A percentile compares a stretch with the other conserved stretches of the same genome.
Evolutionary conservation across 768 basidiomycete genomes (phyloP).

Genomic region (Cystofilobasidium ferigula): DNA sequence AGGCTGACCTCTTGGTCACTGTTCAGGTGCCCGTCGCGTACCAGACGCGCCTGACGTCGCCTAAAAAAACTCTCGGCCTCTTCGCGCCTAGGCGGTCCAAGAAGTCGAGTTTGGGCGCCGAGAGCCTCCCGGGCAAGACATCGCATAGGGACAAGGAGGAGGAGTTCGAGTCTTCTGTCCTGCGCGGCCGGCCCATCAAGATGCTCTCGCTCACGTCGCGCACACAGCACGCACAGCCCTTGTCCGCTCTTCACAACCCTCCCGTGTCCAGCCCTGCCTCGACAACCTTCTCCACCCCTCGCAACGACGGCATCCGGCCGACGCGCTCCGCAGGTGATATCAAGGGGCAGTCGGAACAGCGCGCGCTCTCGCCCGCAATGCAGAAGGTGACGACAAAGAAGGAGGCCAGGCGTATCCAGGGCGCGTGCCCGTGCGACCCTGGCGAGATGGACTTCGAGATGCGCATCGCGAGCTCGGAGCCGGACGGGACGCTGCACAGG

Average conservation of each 20-base stretch:
- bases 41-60: conserved; percentile 13
- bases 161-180: conserved; percentile 12
- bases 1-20: not conserved
- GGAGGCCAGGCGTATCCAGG: conserved; percentile 10
- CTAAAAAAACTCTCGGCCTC: conserved; percentile 17
- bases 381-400: conserved; percentile 15
- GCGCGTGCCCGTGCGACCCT: not conserved
- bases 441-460: conserved; percentile 19
- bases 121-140: not conserved
- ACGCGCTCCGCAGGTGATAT: not conserved
- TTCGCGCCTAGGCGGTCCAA: conserved; percentile 22
- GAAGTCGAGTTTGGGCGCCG: conserved; percentile 2
- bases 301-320: not conserved
- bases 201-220: conserved; percentile 3
- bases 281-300: not conserved
- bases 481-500: not conserved
- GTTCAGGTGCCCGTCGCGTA: conserved; percentile 22
- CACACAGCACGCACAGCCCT: not conserved
- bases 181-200: conserved; percentile 11
- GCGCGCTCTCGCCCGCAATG: not conserved
- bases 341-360: not conserved
- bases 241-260: not conserved
- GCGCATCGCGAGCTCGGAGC: conserved; percentile 4
- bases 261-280: not conserved
- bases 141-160: conserved; percentile 18